phyloP scores from a whole-genome alignment of 1,284 basidiomycete genomes.

The Volvariella surrecta region DNA sequence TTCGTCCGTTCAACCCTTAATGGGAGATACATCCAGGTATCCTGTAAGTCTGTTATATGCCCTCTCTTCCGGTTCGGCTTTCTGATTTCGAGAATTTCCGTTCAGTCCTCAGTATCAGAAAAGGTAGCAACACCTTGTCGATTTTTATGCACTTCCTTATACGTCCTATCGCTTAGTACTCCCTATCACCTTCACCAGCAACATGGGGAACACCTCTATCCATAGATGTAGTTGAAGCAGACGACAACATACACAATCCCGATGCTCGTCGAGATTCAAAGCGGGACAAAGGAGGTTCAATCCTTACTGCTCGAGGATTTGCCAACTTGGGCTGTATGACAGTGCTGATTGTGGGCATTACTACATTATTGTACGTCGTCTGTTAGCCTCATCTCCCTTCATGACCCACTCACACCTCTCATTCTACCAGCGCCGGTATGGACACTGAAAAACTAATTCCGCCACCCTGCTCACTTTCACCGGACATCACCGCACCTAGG shows the following conservation, averaged over 20 bases:
- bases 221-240: conserved; percentile 25
- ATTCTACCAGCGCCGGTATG: conserved; percentile 22
- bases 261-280: conserved; percentile 25
- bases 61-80: no score
- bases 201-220: conserved; percentile 24
- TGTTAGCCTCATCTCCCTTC: conserved; percentile 61
- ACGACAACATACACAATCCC: conserved; percentile 37
- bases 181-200: conserved; percentile 23
- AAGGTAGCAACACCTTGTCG: conserved; percentile 2
- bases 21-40: no score
- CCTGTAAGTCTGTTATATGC: no score
- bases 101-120: conserved; percentile 4
- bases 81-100: no score
- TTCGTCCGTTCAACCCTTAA: no score
- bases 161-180: conserved; percentile 18
- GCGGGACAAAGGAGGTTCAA: conserved; percentile 23
- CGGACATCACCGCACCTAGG: conserved; percentile 13
- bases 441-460: conserved; percentile 13
- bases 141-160: not conserved
- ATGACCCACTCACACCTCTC: conserved; percentile 16
- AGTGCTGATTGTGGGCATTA: not conserved
- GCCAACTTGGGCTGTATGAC: conserved; percentile 59
- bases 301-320: conserved; percentile 44
- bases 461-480: not conserved
- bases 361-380: conserved; percentile 27